These are phyloP conservation scores for Blepharisma stoltei DNA, from an alignment of 73 alveolate species.

Conservation along the genomic window DNA sequence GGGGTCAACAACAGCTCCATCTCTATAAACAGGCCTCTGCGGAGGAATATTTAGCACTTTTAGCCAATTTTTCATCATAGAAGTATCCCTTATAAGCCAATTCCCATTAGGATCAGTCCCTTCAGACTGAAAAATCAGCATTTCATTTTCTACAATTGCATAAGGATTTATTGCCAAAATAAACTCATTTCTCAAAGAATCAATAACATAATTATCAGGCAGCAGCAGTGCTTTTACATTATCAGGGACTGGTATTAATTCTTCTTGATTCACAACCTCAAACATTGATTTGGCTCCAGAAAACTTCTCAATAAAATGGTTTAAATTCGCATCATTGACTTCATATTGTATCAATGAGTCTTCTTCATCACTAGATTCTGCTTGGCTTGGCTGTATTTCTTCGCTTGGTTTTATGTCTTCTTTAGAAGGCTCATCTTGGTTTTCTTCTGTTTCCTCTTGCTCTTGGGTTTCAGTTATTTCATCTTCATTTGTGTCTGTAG, in stretches of 20 bases:
- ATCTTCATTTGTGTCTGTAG: neutral
- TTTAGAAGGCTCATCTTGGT: neutral
- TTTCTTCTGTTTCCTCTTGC: neutral
- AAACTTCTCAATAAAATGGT: neutral
- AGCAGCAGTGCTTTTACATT: neutral
- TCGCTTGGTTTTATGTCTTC: neutral
- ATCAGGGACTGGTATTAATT: neutral
- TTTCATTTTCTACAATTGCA: neutral
- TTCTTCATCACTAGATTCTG: neutral
- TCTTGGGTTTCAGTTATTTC: neutral
- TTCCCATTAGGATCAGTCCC: neutral
- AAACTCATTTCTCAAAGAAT: neutral
- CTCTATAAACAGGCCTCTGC: constrained; percentile 10
- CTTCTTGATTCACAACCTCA: neutral
- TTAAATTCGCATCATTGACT: neutral
- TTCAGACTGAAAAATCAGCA: neutral
- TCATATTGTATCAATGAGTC: neutral
- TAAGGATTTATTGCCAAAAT: neutral
- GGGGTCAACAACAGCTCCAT: neutral
- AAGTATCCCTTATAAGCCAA: neutral
- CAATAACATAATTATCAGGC: neutral
- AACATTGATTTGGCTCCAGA: neutral
- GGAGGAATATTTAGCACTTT: neutral
- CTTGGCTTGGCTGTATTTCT: neutral
- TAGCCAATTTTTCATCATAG: constrained; percentile 16